Conservation (phyloP, 2,329 filamentous ascomycete genomes). For the Clathrospora elynae region DNA sequence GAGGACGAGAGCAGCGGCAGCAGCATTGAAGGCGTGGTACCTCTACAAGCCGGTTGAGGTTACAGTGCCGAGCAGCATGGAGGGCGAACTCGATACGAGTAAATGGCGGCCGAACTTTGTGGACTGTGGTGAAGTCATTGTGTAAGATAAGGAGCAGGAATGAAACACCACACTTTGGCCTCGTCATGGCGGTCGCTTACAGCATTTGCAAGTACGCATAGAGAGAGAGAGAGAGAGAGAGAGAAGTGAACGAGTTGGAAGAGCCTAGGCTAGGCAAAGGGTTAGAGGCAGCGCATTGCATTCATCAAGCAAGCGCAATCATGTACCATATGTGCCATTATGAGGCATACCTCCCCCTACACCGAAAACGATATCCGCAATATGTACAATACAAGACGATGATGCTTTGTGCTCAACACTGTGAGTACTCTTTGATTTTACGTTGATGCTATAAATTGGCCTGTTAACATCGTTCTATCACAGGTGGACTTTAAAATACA, state of each 20-base stretch:
- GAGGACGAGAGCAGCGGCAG: conserved; percentile 77
- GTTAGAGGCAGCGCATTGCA: conserved; percentile 4
- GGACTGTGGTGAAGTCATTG: conserved; percentile 63
- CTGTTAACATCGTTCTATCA: too few relatives aligned
- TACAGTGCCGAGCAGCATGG: conserved; percentile 58
- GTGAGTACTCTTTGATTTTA: too few relatives aligned
- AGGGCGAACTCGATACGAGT: conserved; percentile 42
- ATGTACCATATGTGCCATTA: conserved; percentile 31
- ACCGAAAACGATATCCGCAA: conserved; percentile 13
- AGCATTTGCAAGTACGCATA: conserved; percentile 14
- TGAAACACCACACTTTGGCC: conserved; percentile 27
- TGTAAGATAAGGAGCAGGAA: conserved; percentile 32
- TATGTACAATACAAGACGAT: conserved; percentile 19
- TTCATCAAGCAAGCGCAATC: conserved; percentile 4
- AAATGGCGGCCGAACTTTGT: conserved; percentile 62
- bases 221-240: background rate
- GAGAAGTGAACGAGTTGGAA: conserved; percentile 6
- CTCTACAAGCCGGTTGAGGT: conserved; percentile 77
- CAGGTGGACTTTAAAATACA: too few relatives aligned
- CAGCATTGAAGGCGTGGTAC: conserved; percentile 92
- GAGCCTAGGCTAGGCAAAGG: background rate
- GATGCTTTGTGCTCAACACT: too few relatives aligned
- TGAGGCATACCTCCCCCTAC: conserved; percentile 18
- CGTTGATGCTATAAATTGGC: too few relatives aligned
- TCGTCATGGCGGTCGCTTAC: conserved; percentile 12